Evolutionary conservation across 129 eudicot species (phyloP).

Genomic region (Deinandra increscens): DNA sequence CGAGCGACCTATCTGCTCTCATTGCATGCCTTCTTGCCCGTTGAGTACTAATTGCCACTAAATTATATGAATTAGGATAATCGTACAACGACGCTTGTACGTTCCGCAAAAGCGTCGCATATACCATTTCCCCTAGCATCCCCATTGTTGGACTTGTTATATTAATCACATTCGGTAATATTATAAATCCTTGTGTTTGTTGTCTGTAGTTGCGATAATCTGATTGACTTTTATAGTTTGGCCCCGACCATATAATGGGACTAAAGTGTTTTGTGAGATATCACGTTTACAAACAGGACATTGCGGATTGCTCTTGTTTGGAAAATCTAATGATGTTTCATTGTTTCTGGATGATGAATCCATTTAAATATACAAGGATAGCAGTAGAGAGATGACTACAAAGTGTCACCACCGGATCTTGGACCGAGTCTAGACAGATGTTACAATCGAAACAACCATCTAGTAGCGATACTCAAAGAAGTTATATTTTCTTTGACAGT

Average conservation of each 20-base stretch:
- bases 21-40: conserved; percentile 50
- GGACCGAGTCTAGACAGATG: conserved; percentile 77
- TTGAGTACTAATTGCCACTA: conserved; percentile 32
- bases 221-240: conserved; percentile 25
- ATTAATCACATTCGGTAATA: conserved; percentile 13
- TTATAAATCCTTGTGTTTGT: conserved; percentile 15
- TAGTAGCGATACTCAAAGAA: background rate
- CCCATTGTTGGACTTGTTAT: conserved; percentile 34
- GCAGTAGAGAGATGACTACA: conserved; percentile 82
- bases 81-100: conserved; percentile 36
- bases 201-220: conserved; percentile 14
- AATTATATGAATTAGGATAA: conserved; percentile 47
- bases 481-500: background rate
- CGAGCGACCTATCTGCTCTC: conserved; percentile 58
- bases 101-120: conserved; percentile 58
- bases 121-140: conserved; percentile 54
- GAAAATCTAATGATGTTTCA: conserved; percentile 28
- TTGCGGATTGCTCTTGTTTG: conserved; percentile 35
- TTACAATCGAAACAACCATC: conserved; percentile 62
- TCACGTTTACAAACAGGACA: conserved; percentile 71
- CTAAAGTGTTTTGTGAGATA: conserved; percentile 46
- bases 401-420: conserved; percentile 59
- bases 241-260: conserved; percentile 64
- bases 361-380: conserved; percentile 80
- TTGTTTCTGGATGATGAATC: conserved; percentile 54